Percentiles rank a stretch among this genome's conserved stretches.
Evolutionary conservation across 2,329 filamentous ascomycete genomes (phyloP).

Genomic region (Cryphonectria japonica): DNA sequence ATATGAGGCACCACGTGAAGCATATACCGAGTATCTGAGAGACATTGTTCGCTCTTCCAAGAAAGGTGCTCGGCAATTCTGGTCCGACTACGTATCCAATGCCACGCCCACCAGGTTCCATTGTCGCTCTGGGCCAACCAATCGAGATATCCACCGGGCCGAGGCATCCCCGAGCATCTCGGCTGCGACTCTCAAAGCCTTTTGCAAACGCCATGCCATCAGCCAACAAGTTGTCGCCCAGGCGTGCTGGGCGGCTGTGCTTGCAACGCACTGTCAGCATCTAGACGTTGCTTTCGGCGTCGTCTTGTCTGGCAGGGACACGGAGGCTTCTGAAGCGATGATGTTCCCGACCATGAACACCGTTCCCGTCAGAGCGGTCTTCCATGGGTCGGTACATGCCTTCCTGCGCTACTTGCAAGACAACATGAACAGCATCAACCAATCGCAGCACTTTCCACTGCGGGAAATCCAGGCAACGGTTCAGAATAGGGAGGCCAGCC

Average conservation of each 20-base stretch:
- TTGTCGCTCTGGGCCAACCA: neutral
- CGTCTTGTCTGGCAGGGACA: conserved; percentile 83
- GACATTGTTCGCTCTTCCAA: conserved; percentile 51
- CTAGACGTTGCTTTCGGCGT: conserved; percentile 83
- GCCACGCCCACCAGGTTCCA: conserved; percentile 40
- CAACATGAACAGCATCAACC: conserved; percentile 66
- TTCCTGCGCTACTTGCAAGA: conserved; percentile 77
- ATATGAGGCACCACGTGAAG: conserved; percentile 44
- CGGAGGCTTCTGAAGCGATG: conserved; percentile 66
- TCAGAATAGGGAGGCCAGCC: conserved; percentile 48
- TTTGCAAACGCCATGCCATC: conserved; percentile 70
- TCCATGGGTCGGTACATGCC: conserved; percentile 68
- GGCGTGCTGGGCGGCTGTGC: conserved; percentile 72
- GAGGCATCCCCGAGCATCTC: conserved; percentile 51
- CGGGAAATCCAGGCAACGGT: conserved; percentile 56
- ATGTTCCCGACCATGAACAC: conserved; percentile 95
- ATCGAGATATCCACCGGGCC: conserved; percentile 40
- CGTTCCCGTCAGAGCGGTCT: conserved; percentile 70
- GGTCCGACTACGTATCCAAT: conserved; percentile 68
- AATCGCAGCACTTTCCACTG: conserved; percentile 78
- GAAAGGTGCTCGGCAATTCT: conserved; percentile 62
- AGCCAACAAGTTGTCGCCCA: conserved; percentile 78
- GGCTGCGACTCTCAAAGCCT: conserved; percentile 49
- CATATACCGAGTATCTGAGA: conserved; percentile 58
- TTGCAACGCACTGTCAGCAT: conserved; percentile 64